Percentiles rank a stretch among this genome's conserved stretches.
Conservation (phyloP, 2,329 filamentous ascomycete species). For the Fusarium gaditjirri region DNA sequence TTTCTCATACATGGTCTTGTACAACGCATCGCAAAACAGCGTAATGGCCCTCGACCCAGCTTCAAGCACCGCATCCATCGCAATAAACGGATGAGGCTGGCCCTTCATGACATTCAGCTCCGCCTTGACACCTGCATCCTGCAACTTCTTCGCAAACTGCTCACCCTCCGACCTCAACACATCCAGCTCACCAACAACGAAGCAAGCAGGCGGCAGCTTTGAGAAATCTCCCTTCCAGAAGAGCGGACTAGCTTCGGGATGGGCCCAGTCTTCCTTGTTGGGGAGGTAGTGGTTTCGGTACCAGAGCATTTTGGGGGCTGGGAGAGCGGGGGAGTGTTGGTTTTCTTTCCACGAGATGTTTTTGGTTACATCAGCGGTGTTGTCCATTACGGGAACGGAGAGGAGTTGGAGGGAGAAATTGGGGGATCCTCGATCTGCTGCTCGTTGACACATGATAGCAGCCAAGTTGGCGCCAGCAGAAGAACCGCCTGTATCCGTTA, state of each 20-base stretch:
- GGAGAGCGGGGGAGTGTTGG: not conserved
- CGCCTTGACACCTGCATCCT: not conserved
- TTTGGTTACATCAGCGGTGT: not conserved
- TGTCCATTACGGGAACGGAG: constrained; percentile 14
- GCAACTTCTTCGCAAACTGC: constrained; percentile 3
- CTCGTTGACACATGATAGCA: constrained; percentile 19
- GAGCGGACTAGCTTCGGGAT: not conserved
- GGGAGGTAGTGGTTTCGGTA: constrained; percentile 11
- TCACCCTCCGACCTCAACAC: not conserved
- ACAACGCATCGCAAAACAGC: constrained; percentile 4
- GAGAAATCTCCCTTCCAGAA: constrained; percentile 14
- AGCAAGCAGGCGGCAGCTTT: constrained; percentile 8
- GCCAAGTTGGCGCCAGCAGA: constrained; percentile 16
- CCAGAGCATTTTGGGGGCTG: constrained; percentile 14
- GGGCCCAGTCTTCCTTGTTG: not conserved
- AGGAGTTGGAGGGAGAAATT: constrained; percentile 14
- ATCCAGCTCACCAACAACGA: constrained; percentile 13
- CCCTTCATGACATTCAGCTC: constrained; percentile 9
- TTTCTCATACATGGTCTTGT: constrained; percentile 3
- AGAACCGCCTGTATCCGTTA: not conserved
- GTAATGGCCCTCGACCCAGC: constrained; percentile 9
- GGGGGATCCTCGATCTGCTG: not conserved
- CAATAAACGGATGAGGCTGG: constrained; percentile 18
- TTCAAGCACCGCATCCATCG: constrained; percentile 16
- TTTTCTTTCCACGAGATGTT: constrained; percentile 14